phyloP scores from a whole-genome alignment of 2,329 filamentous ascomycete genomes.

The Penicillium sp. region DNA sequence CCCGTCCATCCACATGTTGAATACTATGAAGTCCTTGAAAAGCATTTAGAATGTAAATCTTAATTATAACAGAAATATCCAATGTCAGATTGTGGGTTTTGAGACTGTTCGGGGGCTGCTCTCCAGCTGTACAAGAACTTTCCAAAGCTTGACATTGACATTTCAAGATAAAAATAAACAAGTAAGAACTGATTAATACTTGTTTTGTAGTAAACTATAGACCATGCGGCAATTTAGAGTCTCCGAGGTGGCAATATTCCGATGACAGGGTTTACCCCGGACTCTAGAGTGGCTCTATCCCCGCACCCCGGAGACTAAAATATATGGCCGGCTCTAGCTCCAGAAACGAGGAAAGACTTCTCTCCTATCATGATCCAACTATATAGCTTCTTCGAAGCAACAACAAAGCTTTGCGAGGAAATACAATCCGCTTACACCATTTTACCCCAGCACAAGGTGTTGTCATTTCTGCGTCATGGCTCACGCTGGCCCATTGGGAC shows the following conservation, averaged over 20 bases:
- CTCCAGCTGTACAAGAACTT: no score
- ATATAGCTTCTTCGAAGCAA: background rate
- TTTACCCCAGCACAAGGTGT: background rate
- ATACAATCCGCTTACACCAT: background rate
- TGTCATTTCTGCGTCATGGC: background rate
- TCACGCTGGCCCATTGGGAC: background rate
- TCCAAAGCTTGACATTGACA: no score
- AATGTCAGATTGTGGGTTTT: no score
- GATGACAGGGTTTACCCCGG: background rate
- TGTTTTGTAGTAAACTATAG: background rate
- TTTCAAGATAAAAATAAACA: no score
- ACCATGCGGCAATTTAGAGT: background rate
- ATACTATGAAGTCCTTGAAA: no score
- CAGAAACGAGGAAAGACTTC: background rate
- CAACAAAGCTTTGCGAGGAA: background rate
- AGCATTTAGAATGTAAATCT: no score
- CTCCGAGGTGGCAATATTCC: background rate
- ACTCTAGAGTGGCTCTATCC: background rate
- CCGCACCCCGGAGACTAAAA: background rate
- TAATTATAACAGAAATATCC: no score
- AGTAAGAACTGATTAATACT: no score
- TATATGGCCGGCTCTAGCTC: background rate
- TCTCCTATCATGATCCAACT: background rate
- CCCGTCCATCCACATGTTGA: no score
- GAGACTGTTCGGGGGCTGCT: no score